Percentiles rank a stretch among this genome's conserved stretches.
Evolutionary conservation across 108 stramenopile species (phyloP).

Genomic region (Nitzschia sp.): DNA sequence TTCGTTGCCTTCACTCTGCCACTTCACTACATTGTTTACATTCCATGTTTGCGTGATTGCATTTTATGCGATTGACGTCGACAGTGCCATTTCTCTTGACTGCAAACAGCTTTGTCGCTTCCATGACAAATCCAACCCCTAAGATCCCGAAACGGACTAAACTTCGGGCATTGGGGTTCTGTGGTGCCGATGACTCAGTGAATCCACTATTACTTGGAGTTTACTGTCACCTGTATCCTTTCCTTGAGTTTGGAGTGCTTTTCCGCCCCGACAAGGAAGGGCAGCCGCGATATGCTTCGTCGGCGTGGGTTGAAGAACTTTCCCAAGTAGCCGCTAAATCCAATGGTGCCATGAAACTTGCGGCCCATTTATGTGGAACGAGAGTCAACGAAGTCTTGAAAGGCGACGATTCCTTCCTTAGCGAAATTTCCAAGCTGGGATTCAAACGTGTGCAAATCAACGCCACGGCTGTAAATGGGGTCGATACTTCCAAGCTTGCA

Average conservation of each 20-base stretch:
- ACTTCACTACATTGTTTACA: too few relatives aligned
- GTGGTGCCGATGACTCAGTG: conserved; percentile 93
- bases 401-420: conserved; percentile 68
- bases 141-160: not conserved
- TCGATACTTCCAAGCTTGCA: conserved; percentile 66
- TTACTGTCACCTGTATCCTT: conserved; percentile 63
- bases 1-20: too few relatives aligned
- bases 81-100: too few relatives aligned
- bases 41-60: too few relatives aligned
- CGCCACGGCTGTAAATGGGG: conserved; percentile 93
- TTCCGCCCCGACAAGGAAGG: conserved; percentile 95
- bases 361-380: conserved; percentile 90
- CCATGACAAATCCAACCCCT: not conserved
- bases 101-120: too few relatives aligned
- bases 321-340: conserved; percentile 10
- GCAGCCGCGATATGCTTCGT: conserved; percentile 80
- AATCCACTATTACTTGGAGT: conserved; percentile 67
- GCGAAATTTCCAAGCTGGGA: conserved; percentile 56
- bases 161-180: conserved; percentile 86
- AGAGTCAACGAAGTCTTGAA: conserved; percentile 86
- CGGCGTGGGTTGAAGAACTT: conserved; percentile 75
- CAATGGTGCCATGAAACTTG: conserved; percentile 59
- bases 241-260: conserved; percentile 91
- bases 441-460: conserved; percentile 94
- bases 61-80: too few relatives aligned